Evolutionary conservation across 805 yeast genomes (phyloP).

Genomic region (Metschnikowia cubensis): DNA sequence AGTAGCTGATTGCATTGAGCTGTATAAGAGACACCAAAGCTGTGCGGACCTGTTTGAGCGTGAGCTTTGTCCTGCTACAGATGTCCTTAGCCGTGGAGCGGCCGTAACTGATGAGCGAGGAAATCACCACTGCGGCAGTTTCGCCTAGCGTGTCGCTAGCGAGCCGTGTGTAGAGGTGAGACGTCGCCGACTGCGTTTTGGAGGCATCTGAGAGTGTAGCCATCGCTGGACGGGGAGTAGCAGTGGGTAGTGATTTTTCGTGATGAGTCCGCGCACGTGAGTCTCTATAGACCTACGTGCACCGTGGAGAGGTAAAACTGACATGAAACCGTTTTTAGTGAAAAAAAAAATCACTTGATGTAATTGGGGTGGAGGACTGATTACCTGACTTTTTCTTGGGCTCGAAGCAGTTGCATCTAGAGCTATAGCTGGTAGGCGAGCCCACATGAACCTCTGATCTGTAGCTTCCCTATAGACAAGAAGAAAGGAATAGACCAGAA

Average conservation of each 20-base stretch:
- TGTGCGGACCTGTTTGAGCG: constrained; percentile 51
- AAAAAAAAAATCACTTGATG: no score
- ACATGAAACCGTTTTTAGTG: no score
- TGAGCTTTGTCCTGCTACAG: constrained; percentile 42
- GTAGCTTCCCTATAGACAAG: no score
- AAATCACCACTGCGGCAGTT: constrained; percentile 60
- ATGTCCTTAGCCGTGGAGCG: constrained; percentile 58
- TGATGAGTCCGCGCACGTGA: constrained; percentile 7
- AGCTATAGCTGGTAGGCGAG: no score
- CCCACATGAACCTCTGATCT: no score
- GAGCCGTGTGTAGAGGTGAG: constrained; percentile 53
- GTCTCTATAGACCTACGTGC: neutral
- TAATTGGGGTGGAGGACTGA: no score
- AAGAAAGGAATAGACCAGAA: no score
- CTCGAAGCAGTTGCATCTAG: no score
- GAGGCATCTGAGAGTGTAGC: constrained; percentile 13
- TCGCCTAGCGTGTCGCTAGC: constrained; percentile 63
- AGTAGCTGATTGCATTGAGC: constrained; percentile 66
- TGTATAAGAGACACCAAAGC: constrained; percentile 76
- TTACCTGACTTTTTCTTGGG: no score
- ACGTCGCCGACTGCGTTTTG: constrained; percentile 56
- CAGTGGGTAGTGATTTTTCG: constrained; percentile 2
- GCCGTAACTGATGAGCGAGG: constrained; percentile 63
- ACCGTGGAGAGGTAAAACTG: no score
- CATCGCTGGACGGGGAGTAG: constrained; percentile 3